Percentiles rank a stretch among this genome's conserved stretches.
These are phyloP conservation scores for Taxawa tesnikishii DNA, from an alignment of 2,329 filamentous ascomycete genomes.

Conservation along the genomic window DNA sequence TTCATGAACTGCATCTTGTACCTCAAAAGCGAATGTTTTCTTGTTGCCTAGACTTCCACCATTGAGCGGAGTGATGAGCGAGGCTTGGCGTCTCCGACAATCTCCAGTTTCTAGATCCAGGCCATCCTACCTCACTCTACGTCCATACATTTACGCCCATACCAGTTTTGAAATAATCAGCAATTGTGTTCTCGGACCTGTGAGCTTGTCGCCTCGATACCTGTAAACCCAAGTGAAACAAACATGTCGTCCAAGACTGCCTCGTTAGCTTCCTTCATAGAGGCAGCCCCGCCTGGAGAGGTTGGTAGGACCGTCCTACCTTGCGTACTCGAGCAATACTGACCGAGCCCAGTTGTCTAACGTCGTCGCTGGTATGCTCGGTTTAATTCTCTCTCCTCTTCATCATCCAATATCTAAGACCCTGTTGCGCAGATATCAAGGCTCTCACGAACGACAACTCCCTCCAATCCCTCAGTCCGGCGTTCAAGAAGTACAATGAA, in stretches of 20 bases:
- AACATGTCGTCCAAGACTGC: constrained; percentile 23
- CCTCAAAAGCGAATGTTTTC: too few species aligned
- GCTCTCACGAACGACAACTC: constrained; percentile 61
- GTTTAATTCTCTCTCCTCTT: neutral
- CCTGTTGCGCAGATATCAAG: constrained; percentile 61
- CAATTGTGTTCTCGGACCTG: too few species aligned
- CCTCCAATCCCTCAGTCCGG: constrained; percentile 61
- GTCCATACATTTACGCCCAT: too few species aligned
- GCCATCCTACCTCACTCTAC: too few species aligned
- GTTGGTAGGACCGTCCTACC: constrained; percentile 38
- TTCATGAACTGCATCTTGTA: too few species aligned
- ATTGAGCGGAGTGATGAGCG: too few species aligned
- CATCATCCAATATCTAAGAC: neutral
- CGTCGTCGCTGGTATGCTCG: constrained; percentile 63
- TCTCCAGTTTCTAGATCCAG: too few species aligned
- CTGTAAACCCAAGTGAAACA: too few species aligned
- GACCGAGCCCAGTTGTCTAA: constrained; percentile 56
- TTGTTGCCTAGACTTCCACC: too few species aligned
- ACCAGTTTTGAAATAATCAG: too few species aligned
- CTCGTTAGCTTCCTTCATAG: constrained; percentile 63
- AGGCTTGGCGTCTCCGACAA: too few species aligned
- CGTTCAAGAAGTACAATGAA: constrained; percentile 93
- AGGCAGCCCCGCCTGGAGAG: constrained; percentile 92
- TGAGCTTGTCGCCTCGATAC: too few species aligned
- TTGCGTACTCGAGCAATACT: constrained; percentile 13